These are phyloP conservation scores for Paecilomyces sp. DNA, from an alignment of 2,329 filamentous ascomycete genomes.

Conservation along the genomic window DNA sequence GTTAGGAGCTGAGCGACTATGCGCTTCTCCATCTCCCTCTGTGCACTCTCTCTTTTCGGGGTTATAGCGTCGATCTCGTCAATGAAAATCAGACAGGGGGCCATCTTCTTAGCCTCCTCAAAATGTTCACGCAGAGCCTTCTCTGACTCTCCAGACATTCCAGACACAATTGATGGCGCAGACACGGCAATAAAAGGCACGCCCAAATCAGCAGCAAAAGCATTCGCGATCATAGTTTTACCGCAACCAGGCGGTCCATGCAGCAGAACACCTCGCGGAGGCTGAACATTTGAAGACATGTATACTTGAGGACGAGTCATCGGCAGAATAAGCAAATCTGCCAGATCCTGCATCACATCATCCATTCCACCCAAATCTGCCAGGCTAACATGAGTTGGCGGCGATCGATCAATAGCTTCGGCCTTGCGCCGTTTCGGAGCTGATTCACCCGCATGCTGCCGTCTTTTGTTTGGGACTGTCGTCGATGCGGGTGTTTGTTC, in stretches of 20 bases:
- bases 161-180: constrained; percentile 72
- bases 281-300: constrained; percentile 57
- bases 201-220: constrained; percentile 66
- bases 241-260: constrained; percentile 81
- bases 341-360: constrained; percentile 60
- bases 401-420: constrained; percentile 52
- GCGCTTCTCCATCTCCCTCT: constrained; percentile 82
- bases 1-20: constrained; percentile 77
- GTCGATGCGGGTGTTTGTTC: constrained; percentile 17
- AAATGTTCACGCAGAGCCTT: constrained; percentile 80
- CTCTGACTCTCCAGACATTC: constrained; percentile 84
- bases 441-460: constrained; percentile 59
- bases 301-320: constrained; percentile 63
- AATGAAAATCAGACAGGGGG: constrained; percentile 85
- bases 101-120: constrained; percentile 77
- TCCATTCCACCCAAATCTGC: constrained; percentile 72
- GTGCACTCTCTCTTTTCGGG: constrained; percentile 73
- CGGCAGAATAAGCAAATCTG: constrained; percentile 65
- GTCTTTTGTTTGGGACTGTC: constrained; percentile 43
- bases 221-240: constrained; percentile 77
- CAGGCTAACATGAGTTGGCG: constrained; percentile 61
- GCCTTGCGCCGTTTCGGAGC: constrained; percentile 58
- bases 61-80: constrained; percentile 90
- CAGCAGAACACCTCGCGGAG: constrained; percentile 67
- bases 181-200: constrained; percentile 77